A percentile compares a stretch with the other conserved stretches of the same genome.
phyloP scores from a whole-genome alignment of 2,329 filamentous ascomycete genomes.

The Pleoardoris graminearum region DNA sequence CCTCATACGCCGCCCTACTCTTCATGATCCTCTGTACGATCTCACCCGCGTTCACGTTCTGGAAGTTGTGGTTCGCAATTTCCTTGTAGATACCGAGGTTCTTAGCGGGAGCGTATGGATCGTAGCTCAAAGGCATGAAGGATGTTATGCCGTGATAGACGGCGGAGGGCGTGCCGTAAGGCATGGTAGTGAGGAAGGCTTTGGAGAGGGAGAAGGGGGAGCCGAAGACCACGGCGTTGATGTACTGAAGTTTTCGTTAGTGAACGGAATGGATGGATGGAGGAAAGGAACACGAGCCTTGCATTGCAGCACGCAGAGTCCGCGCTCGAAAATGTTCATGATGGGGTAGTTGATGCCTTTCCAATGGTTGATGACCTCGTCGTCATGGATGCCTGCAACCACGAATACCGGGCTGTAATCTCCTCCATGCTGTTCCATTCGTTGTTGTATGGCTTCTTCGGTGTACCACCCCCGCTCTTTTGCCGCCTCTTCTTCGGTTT shows the following conservation, averaged over 20 bases:
- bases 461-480: constrained; percentile 73
- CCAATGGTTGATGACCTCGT: constrained; percentile 92
- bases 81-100: constrained; percentile 81
- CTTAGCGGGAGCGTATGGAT: constrained; percentile 75
- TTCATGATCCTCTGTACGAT: constrained; percentile 91
- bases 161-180: constrained; percentile 69
- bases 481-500: constrained; percentile 72
- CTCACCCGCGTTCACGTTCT: constrained; percentile 85
- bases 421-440: constrained; percentile 64
- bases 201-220: constrained; percentile 86
- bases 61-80: constrained; percentile 75
- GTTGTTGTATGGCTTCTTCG: constrained; percentile 64
- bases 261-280: too few species aligned
- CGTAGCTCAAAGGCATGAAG: constrained; percentile 71
- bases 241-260: constrained; percentile 63
- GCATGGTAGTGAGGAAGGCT: constrained; percentile 72
- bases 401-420: constrained; percentile 85
- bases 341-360: constrained; percentile 98
- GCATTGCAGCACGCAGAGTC: constrained; percentile 93
- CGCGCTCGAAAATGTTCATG: constrained; percentile 98
- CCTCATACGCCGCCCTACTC: constrained; percentile 86
- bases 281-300: too few species aligned
- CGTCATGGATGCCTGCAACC: constrained; percentile 92
- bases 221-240: constrained; percentile 85
- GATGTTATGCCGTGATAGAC: constrained; percentile 97